These are phyloP conservation scores for Calocybe gangraenosa DNA, from an alignment of 768 basidiomycete genomes.

Conservation along the genomic window DNA sequence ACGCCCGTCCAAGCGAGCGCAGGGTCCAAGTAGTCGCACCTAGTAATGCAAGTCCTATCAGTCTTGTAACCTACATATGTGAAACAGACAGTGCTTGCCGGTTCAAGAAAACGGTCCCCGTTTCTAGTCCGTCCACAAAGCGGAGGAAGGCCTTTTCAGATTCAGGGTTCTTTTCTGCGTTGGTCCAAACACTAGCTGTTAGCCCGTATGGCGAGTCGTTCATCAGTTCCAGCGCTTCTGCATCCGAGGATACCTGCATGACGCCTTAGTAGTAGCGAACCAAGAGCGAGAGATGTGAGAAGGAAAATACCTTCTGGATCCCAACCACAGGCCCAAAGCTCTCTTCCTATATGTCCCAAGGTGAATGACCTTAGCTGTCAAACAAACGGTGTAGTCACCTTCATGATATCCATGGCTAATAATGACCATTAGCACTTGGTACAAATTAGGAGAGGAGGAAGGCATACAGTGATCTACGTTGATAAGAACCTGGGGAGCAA, in stretches of 20 bases:
- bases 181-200: constrained; percentile 94
- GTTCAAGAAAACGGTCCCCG: constrained; percentile 94
- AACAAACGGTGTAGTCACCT: constrained; percentile 33
- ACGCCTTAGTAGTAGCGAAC: not conserved
- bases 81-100: constrained; percentile 34
- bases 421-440: constrained; percentile 4
- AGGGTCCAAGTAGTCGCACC: constrained; percentile 89
- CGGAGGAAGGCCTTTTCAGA: constrained; percentile 66
- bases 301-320: constrained; percentile 73
- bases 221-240: constrained; percentile 87
- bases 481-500: constrained; percentile 87
- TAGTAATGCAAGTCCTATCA: no score
- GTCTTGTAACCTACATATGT: no score
- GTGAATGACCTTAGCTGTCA: not conserved
- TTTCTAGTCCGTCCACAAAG: constrained; percentile 69
- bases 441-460: constrained; percentile 1
- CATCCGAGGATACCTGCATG: constrained; percentile 70
- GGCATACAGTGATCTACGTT: constrained; percentile 84
- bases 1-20: constrained; percentile 93
- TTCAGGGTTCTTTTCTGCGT: constrained; percentile 51
- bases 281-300: not conserved
- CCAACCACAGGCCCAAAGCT: constrained; percentile 94
- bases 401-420: constrained; percentile 91
- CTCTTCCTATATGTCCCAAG: constrained; percentile 51
- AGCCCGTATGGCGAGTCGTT: constrained; percentile 96